A percentile compares a stretch with the other conserved stretches of the same genome.
phyloP scores from a whole-genome alignment of 1,284 basidiomycete species.

The Fomitopsis palustris region DNA sequence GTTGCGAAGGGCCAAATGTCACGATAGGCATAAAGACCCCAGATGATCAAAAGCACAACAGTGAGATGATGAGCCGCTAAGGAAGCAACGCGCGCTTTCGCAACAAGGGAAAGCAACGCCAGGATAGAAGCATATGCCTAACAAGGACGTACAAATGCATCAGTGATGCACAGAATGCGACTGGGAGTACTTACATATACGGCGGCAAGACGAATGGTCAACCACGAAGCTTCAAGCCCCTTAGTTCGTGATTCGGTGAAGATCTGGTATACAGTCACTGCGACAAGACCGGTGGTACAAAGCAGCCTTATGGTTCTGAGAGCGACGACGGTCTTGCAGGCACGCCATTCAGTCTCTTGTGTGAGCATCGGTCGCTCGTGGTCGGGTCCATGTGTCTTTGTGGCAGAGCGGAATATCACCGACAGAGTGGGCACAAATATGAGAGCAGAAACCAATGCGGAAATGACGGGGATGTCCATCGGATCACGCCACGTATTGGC shows the following conservation, averaged over 20 bases:
- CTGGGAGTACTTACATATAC: neutral
- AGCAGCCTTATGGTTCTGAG: neutral
- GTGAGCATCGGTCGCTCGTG: neutral
- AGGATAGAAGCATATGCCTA: constrained; percentile 2
- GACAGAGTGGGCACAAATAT: no score
- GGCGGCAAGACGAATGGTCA: neutral
- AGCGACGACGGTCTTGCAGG: neutral
- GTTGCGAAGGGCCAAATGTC: constrained; percentile 35
- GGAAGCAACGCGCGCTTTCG: neutral
- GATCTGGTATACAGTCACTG: neutral
- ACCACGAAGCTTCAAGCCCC: neutral
- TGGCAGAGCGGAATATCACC: no score
- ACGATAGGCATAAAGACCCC: constrained; percentile 44
- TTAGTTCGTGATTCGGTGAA: neutral
- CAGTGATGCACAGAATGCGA: neutral
- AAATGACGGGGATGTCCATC: no score
- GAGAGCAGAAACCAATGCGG: no score
- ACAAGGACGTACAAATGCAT: neutral
- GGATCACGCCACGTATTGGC: no score
- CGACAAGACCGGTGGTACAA: neutral
- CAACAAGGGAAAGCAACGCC: neutral
- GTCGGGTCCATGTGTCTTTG: neutral
- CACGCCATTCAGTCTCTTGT: neutral
- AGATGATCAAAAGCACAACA: constrained; percentile 29
- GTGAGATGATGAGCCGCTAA: constrained; percentile 8